Base-by-base conservation (phyloP, 2,329 filamentous ascomycete species). In the Xylaria sp. region DNA sequence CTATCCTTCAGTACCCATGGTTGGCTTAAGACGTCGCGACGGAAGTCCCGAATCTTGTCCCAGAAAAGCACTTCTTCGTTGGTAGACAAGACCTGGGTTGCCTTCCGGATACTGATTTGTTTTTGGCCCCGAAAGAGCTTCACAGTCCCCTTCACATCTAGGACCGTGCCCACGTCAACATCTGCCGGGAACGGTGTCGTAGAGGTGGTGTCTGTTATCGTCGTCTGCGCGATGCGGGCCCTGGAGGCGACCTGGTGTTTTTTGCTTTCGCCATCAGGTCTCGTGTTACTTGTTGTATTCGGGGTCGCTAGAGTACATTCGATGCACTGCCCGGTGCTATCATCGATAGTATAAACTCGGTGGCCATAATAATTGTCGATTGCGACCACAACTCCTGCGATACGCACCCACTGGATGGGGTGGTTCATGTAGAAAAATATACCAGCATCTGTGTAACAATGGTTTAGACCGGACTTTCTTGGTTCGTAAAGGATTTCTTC, bases 351-450 rank as follows among this genome's bases (percentile, higher is more conserved):
- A 73, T 85, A 89, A 48, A 86, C 79, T 53, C 81, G 82, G 42
- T 81, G 81, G 42, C 79, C 79, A 42, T 74, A 70, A 64, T 82
- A 85, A 24, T 88, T 83, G 70, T 88, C 85, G 42, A 89, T 80
- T 12, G 86, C 87, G 64, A 94, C 89, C 24, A 95, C 85, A 8
- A 93, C 79, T 34, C 93, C 93, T 7, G 89, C 85, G 36, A 94
- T 79, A 69, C 90, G 89, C 61, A 92, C 87, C 87, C 90, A 94
- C 84, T 89, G 88, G 73, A 95, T 88, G 0, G 92, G 92, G 72
- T 94, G 89, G 78, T 94, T 94, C 58, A 84, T 79, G 80, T 89
- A 85, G 79, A 94, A 93, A 76, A 85, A 90, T 39, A 90, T 82
- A 70, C 85, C 81, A 74, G 88, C 85, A 57, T 84, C 85, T 82